Evolutionary conservation across 2,329 filamentous ascomycete species (phyloP).

Genomic region (Herpomyces periplanetae): DNA sequence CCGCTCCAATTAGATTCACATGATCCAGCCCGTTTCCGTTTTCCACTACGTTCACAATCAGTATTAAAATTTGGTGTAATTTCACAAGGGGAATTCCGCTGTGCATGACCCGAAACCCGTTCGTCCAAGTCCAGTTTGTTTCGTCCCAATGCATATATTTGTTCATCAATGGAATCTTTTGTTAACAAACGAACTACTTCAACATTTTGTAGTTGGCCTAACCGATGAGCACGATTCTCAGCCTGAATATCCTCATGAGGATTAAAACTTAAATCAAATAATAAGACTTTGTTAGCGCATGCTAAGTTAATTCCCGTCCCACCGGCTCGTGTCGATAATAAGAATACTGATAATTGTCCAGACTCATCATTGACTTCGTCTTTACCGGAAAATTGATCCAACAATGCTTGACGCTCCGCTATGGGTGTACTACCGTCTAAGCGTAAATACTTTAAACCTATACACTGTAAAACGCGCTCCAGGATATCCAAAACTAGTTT

Average conservation of each 20-base stretch:
- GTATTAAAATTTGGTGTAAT: too few relatives aligned
- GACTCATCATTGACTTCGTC: slow-evolving; percentile 24
- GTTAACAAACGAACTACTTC: slow-evolving; percentile 62
- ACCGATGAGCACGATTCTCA: slow-evolving; percentile 75
- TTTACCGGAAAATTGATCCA: slow-evolving; percentile 69
- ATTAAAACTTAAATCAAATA: slow-evolving; percentile 90
- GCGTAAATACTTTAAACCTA: slow-evolving; percentile 37
- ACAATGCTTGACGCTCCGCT: slow-evolving; percentile 40
- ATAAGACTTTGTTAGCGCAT: slow-evolving; percentile 80
- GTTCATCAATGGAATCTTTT: slow-evolving; percentile 48
- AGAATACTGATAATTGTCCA: slow-evolving; percentile 58
- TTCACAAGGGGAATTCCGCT: too few relatives aligned
- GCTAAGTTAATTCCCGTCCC: slow-evolving; percentile 92
- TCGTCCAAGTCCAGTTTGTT: slow-evolving; percentile 72
- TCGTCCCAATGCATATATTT: slow-evolving; percentile 59
- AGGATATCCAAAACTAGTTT: slow-evolving; percentile 66
- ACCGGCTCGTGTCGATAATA: slow-evolving; percentile 67
- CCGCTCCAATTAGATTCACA: too few relatives aligned
- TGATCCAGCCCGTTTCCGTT: too few relatives aligned
- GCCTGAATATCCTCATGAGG: slow-evolving; percentile 95
- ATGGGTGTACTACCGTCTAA: slow-evolving; percentile 55
- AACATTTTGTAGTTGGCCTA: slow-evolving; percentile 61
- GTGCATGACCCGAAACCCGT: slow-evolving; percentile 20
- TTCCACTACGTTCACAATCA: too few relatives aligned
- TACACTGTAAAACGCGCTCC: slow-evolving; percentile 32